Conservation (phyloP, 192 early-diverging fungal genomes). For the Entomortierella parvispora region DNA sequence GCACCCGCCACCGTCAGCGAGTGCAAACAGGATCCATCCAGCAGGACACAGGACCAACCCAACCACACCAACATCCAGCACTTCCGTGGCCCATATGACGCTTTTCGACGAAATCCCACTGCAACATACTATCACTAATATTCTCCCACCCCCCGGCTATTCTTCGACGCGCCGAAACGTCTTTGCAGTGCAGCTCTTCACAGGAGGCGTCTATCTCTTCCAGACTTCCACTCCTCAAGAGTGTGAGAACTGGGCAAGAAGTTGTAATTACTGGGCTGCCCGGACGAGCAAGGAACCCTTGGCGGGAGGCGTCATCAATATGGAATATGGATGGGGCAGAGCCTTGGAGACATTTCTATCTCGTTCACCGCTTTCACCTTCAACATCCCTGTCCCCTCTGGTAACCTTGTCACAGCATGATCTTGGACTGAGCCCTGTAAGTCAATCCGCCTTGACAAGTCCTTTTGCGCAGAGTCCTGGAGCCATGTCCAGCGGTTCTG, state of each 20-base stretch:
- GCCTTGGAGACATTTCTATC: slow-evolving; percentile 31
- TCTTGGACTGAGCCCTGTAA: too few relatives aligned
- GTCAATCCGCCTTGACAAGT: too few relatives aligned
- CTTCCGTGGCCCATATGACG: not conserved
- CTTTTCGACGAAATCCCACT: slow-evolving; percentile 62
- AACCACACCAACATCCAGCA: not conserved
- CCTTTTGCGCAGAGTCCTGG: too few relatives aligned
- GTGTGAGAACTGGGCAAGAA: slow-evolving; percentile 85
- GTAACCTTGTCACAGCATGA: too few relatives aligned
- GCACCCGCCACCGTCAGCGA: not conserved
- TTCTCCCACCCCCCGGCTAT: slow-evolving; percentile 88
- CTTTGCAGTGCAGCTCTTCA: slow-evolving; percentile 85
- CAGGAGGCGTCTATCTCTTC: slow-evolving; percentile 92
- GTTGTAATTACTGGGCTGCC: slow-evolving; percentile 96
- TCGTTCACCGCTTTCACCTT: too few relatives aligned
- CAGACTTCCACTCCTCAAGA: slow-evolving; percentile 77
- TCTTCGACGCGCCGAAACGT: slow-evolving; percentile 78
- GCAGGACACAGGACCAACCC: not conserved
- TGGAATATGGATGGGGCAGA: slow-evolving; percentile 93
- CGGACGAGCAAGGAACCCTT: slow-evolving; percentile 90
- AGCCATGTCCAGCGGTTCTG: too few relatives aligned
- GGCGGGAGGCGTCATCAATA: slow-evolving; percentile 85
- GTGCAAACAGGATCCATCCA: not conserved
- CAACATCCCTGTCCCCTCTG: too few relatives aligned
- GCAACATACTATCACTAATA: slow-evolving; percentile 86